Conservation (phyloP, 106 monocot genomes). For the Dendrobium huoshanense region DNA sequence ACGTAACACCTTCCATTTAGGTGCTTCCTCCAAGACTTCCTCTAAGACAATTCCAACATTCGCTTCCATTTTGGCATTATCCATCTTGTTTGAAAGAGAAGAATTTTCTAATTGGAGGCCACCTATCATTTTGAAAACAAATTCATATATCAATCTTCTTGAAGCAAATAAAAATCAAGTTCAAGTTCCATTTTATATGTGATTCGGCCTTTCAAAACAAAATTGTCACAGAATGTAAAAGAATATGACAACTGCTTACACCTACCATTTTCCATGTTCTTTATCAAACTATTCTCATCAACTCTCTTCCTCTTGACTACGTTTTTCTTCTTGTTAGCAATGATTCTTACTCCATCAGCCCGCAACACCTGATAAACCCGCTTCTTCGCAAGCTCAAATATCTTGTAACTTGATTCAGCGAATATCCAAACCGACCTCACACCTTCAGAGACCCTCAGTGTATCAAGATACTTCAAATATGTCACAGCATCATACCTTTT, state of each 20-base stretch:
- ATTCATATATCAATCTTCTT: background rate
- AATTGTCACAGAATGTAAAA: background rate
- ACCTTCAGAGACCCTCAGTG: constrained; percentile 88
- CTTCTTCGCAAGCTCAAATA: constrained; percentile 90
- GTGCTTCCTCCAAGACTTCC: constrained; percentile 90
- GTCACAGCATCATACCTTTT: constrained; percentile 96
- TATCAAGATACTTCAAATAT: constrained; percentile 92
- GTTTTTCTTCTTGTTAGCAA: constrained; percentile 13
- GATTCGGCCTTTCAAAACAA: background rate
- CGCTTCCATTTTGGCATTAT: constrained; percentile 7
- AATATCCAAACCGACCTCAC: constrained; percentile 89
- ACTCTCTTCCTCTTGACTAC: constrained; percentile 60
- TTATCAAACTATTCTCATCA: constrained; percentile 22
- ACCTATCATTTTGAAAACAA: background rate
- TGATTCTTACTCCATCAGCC: constrained; percentile 51
- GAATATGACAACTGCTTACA: background rate
- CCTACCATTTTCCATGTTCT: constrained; percentile 43
- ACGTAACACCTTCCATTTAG: constrained; percentile 98
- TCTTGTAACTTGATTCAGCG: constrained; percentile 95
- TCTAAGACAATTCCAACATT: constrained; percentile 46
- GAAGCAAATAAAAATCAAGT: background rate
- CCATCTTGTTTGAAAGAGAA: constrained; percentile 13
- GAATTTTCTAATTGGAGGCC: constrained; percentile 26
- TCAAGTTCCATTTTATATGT: background rate
- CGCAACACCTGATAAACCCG: constrained; percentile 68